Percentiles rank a stretch among this genome's conserved stretches.
These are phyloP conservation scores for Ophiocordyceps camponoti-rufipedis DNA, from an alignment of 2,329 filamentous ascomycete species.

Conservation along the genomic window DNA sequence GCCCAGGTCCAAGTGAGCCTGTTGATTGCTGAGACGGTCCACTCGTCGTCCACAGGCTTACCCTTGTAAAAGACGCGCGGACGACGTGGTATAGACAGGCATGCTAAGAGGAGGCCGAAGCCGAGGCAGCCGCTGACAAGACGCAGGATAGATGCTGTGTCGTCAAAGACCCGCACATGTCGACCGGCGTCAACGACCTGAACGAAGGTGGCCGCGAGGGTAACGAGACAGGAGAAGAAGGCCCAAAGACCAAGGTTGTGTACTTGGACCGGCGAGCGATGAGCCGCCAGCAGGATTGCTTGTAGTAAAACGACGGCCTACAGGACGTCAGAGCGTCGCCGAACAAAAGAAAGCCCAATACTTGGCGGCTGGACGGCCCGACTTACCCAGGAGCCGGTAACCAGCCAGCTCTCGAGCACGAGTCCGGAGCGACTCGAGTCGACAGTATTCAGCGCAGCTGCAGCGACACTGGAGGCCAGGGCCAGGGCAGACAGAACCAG, in stretches of 20 bases:
- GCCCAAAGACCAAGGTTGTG: conserved; percentile 35
- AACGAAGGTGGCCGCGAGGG: conserved; percentile 23
- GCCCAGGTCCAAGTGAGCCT: conserved; percentile 53
- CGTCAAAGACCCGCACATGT: conserved; percentile 13
- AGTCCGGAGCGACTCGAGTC: conserved; percentile 16
- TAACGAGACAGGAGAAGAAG: conserved; percentile 26
- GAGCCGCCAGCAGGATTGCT: conserved; percentile 26
- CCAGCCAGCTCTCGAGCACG: conserved; percentile 40
- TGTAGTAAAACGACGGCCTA: conserved; percentile 35
- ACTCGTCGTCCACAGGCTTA: conserved; percentile 42
- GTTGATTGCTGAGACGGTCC: conserved; percentile 39
- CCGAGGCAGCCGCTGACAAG: conserved; percentile 25
- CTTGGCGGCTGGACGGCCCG: not conserved
- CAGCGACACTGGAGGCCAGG: conserved; percentile 33
- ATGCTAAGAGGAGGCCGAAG: conserved; percentile 26
- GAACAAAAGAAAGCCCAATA: not conserved
- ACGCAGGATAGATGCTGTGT: conserved; percentile 25
- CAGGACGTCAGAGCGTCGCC: not conserved
- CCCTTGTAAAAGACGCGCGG: conserved; percentile 46
- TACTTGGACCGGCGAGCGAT: conserved; percentile 29
- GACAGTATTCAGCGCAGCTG: conserved; percentile 33
- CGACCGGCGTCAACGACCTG: conserved; percentile 22
- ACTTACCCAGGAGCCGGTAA: conserved; percentile 44
- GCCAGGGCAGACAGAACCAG: conserved; percentile 35
- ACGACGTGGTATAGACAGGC: conserved; percentile 43